These are phyloP conservation scores for Curvularia sp. DNA, from an alignment of 2,329 filamentous ascomycete species.

Conservation along the genomic window DNA sequence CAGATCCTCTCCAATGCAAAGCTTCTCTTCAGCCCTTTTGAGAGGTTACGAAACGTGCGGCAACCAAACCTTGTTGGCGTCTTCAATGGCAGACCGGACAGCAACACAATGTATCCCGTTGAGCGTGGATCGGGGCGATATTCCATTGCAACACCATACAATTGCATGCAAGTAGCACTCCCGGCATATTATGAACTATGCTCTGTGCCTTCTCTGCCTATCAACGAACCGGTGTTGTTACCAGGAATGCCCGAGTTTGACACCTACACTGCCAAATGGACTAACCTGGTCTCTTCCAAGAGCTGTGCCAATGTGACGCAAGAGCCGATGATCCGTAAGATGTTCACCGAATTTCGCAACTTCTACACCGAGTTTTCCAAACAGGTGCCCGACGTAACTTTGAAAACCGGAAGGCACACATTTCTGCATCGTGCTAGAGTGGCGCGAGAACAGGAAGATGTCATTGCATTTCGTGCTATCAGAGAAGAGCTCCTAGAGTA, in stretches of 20 bases:
- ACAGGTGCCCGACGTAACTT: constrained; percentile 24
- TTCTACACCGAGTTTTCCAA: constrained; percentile 37
- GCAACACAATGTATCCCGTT: constrained; percentile 28
- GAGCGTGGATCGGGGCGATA: constrained; percentile 12
- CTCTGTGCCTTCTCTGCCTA: constrained; percentile 36
- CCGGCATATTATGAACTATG: constrained; percentile 23
- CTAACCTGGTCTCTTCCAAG: constrained; percentile 21
- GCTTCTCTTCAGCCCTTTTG: constrained; percentile 39
- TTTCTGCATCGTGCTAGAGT: constrained; percentile 46
- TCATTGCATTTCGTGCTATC: constrained; percentile 36
- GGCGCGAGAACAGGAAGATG: constrained; percentile 43
- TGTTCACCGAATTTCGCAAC: constrained; percentile 46
- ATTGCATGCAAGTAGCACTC: not conserved
- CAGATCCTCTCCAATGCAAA: constrained; percentile 34
- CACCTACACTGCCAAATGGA: constrained; percentile 34
- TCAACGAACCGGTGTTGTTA: constrained; percentile 18
- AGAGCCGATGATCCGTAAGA: constrained; percentile 36
- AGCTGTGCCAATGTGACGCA: constrained; percentile 14
- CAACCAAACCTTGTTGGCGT: constrained; percentile 37
- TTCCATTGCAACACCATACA: constrained; percentile 11
- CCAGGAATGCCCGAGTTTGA: constrained; percentile 30
- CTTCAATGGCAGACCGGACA: constrained; percentile 26
- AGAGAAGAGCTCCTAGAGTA: constrained; percentile 38
- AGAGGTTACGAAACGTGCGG: constrained; percentile 40
- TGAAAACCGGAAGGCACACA: constrained; percentile 21